Percentiles rank a stretch among this genome's conserved stretches.
phyloP scores from a whole-genome alignment of 2,329 filamentous ascomycete species.

The Fusarium decemcellulare region DNA sequence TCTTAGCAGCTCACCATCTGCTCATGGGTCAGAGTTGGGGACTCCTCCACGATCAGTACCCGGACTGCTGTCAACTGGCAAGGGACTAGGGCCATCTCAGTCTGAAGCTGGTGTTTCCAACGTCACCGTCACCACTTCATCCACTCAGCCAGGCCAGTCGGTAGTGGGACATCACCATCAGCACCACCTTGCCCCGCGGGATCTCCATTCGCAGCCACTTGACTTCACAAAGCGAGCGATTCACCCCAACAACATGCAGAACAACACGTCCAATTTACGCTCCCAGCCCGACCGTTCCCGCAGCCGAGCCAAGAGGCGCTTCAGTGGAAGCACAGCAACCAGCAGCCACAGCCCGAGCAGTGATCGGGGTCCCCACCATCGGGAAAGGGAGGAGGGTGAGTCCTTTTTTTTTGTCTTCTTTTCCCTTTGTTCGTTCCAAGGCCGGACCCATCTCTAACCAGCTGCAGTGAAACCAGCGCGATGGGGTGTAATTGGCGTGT shows the following conservation, averaged over 20 bases:
- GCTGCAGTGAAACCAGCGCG: slow-evolving; percentile 68
- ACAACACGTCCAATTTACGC: slow-evolving; percentile 54
- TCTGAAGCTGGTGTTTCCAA: slow-evolving; percentile 67
- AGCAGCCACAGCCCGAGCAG: slow-evolving; percentile 86
- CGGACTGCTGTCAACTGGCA: slow-evolving; percentile 62
- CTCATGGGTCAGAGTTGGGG: slow-evolving; percentile 66
- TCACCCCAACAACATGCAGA: slow-evolving; percentile 52
- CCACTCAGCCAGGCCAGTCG: slow-evolving; percentile 57
- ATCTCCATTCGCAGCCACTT: slow-evolving; percentile 55
- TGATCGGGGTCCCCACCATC: slow-evolving; percentile 70
- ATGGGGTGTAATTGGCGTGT: slow-evolving; percentile 86
- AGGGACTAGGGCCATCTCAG: slow-evolving; percentile 58
- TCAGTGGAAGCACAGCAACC: slow-evolving; percentile 85
- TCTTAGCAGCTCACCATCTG: slow-evolving; percentile 64
- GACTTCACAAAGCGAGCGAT: slow-evolving; percentile 63
- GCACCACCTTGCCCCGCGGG: slow-evolving; percentile 63
- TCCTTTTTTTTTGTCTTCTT: slow-evolving; percentile 18
- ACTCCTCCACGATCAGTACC: slow-evolving; percentile 59
- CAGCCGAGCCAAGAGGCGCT: slow-evolving; percentile 79
- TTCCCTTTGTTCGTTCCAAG: background rate
- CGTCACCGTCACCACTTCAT: slow-evolving; percentile 68
- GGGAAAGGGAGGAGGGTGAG: slow-evolving; percentile 71
- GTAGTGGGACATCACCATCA: slow-evolving; percentile 50
- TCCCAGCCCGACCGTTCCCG: slow-evolving; percentile 71
- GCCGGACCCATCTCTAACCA: slow-evolving; percentile 45